A percentile compares a stretch with the other conserved stretches of the same genome.
These are phyloP conservation scores for Kwoniella pini DNA, from an alignment of 768 basidiomycete species.

Conservation along the genomic window DNA sequence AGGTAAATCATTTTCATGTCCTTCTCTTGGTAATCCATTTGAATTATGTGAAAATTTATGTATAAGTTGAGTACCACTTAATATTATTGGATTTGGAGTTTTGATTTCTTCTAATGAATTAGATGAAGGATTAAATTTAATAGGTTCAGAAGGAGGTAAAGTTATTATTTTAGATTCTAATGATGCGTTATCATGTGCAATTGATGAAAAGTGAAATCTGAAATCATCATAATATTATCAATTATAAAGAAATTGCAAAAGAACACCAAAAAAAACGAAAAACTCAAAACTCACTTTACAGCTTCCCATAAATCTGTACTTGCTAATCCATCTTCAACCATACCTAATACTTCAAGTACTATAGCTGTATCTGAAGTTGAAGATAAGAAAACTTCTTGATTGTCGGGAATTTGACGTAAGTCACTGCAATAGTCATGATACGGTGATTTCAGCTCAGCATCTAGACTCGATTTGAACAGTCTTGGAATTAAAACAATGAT, in stretches of 20 bases:
- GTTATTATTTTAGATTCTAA: slow-evolving; percentile 58
- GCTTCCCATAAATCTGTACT: slow-evolving; percentile 64
- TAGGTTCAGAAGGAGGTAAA: slow-evolving; percentile 55
- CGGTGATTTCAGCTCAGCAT: too few relatives aligned
- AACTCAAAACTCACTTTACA: slow-evolving; percentile 61
- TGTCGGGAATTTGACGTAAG: slow-evolving; percentile 85
- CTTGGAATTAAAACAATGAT: neutral
- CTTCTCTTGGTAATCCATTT: slow-evolving; percentile 57
- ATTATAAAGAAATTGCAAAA: too few relatives aligned
- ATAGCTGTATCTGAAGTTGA: slow-evolving; percentile 69
- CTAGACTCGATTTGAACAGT: too few relatives aligned
- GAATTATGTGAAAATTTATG: slow-evolving; percentile 64
- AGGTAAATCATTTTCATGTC: slow-evolving; percentile 51
- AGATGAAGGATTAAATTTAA: slow-evolving; percentile 36
- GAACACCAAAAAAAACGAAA: too few relatives aligned
- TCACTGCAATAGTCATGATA: slow-evolving; percentile 56
- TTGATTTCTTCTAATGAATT: slow-evolving; percentile 54
- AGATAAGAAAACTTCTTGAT: slow-evolving; percentile 87
- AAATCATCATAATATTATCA: too few relatives aligned
- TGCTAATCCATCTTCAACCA: slow-evolving; percentile 61
- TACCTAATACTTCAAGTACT: slow-evolving; percentile 78
- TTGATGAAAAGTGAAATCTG: slow-evolving; percentile 86
- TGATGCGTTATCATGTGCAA: slow-evolving; percentile 89
- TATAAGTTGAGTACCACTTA: slow-evolving; percentile 71
- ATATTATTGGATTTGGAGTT: slow-evolving; percentile 59